Evolutionary conservation across 495 filamentous ascomycete species (phyloP).

Genomic region (Aspergillus sclerotiicarbonarius): DNA sequence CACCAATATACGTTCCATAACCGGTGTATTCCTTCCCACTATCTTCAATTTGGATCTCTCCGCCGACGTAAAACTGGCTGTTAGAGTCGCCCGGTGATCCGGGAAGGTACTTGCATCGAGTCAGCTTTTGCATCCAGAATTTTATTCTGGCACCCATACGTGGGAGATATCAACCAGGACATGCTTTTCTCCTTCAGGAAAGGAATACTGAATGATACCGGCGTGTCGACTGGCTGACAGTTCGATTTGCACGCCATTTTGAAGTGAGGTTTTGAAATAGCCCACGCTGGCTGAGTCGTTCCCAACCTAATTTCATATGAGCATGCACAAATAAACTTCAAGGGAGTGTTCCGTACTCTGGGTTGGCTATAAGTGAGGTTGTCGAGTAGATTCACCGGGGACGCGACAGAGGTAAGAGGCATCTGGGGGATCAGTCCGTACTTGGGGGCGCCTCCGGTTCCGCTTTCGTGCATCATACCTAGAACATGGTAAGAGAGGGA

Average conservation of each 20-base stretch:
- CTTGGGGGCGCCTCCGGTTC: constrained; percentile 67
- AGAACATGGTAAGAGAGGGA: not conserved
- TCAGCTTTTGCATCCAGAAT: not conserved
- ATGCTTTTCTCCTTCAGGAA: constrained; percentile 47
- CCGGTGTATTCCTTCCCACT: constrained; percentile 54
- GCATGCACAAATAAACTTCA: not conserved
- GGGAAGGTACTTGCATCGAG: constrained; percentile 42
- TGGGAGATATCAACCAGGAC: constrained; percentile 65
- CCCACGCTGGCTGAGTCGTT: constrained; percentile 55
- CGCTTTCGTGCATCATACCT: constrained; percentile 66
- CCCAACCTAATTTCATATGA: constrained; percentile 27
- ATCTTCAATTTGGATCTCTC: constrained; percentile 50
- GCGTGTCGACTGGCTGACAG: constrained; percentile 59
- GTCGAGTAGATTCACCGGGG: constrained; percentile 39
- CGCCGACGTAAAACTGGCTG: constrained; percentile 60
- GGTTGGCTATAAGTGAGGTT: constrained; percentile 42
- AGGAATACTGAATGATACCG: constrained; percentile 60
- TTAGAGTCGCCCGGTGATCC: constrained; percentile 55
- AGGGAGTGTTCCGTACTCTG: constrained; percentile 17
- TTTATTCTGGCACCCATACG: constrained; percentile 30
- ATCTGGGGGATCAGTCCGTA: constrained; percentile 68
- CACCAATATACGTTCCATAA: constrained; percentile 59
- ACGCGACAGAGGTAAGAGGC: constrained; percentile 42
- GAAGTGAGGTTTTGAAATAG: constrained; percentile 57
- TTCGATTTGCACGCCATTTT: constrained; percentile 55